Base-by-base conservation (phyloP, 2,329 filamentous ascomycete genomes). In the Aspergillus alliaceus region DNA sequence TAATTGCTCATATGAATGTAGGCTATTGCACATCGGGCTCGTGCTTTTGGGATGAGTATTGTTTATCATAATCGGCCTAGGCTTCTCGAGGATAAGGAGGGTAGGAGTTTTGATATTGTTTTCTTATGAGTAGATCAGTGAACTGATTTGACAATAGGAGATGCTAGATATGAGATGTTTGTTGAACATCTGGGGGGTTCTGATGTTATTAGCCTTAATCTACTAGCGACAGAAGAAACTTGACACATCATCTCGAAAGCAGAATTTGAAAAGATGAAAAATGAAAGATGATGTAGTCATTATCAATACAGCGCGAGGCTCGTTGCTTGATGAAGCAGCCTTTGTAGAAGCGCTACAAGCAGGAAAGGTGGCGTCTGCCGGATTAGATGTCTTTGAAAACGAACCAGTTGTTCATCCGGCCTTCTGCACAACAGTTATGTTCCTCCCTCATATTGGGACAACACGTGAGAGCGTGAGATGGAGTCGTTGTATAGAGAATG, bases 211-310 rank as follows among this genome's bases (percentile, higher is more conserved):
- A 24, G 39, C 14, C 12, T 42, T 6, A 24, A 42, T 24, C 20
- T 42, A 42, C 39, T 12, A 1, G 20, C 39, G 8, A 42, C 20
- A 42, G 20, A 15, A 11, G 24, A 42, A 3, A 42, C 39, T 8
- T 11, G 39, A 15, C 20, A 42, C 20, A 42, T 24, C 12, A 49
- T 57, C 6, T 42, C 25, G 2, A 6, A 18, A 15, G 14, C 44
- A 18, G 32, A 49, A 22, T 51, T 55, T 15, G 2, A 47, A 8
- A 68, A 66, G 58, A n/a, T n/a, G n/a, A n/a, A n/a, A n/a, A n/a
- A 73, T 72, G 69, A 74, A 74, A 54, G 64, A 69, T 46, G 70
- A 68, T 1, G 68, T 72, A 5, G 64, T 72, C n/a, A 69, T 74
- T 53, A 62, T 74, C 50, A 73, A 74, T 58, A 73, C 72, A 2